Conservation (phyloP, 495 filamentous ascomycete genomes). For the Podospora pseudoanserina region DNA sequence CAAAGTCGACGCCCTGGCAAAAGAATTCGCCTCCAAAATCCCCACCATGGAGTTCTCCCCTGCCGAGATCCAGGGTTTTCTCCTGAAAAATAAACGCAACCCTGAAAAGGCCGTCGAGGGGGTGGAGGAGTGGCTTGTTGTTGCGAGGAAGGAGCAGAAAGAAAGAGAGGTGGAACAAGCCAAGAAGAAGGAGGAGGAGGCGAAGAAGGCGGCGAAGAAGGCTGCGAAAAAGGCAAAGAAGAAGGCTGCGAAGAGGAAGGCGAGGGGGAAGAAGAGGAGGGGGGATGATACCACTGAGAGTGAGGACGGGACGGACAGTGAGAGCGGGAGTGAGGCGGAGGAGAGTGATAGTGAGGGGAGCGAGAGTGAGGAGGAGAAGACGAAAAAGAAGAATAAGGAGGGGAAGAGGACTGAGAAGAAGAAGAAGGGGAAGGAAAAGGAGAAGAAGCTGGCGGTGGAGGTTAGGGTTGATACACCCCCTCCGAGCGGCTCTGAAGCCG, state of each 20-base stretch:
- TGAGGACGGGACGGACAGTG: background rate
- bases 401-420: background rate
- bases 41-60: conserved; percentile 65
- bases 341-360: conserved; percentile 10
- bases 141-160: conserved; percentile 54
- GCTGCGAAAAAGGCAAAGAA: conserved; percentile 29
- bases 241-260: conserved; percentile 24
- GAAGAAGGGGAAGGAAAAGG: background rate
- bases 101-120: conserved; percentile 58
- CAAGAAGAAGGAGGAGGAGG: conserved; percentile 31
- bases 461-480: conserved; percentile 5
- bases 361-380: conserved; percentile 9
- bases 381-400: conserved; percentile 19
- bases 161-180: conserved; percentile 46
- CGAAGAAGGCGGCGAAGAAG: conserved; percentile 29
- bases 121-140: conserved; percentile 55
- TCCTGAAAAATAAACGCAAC: conserved; percentile 63
- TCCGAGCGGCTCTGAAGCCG: conserved; percentile 2
- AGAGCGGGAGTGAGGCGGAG: conserved; percentile 14
- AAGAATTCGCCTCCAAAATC: conserved; percentile 57
- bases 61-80: conserved; percentile 74
- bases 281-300: background rate
- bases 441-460: background rate
- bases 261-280: conserved; percentile 9
- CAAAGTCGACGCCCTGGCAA: conserved; percentile 37